A percentile compares a stretch with the other conserved stretches of the same genome.
Evolutionary conservation across 2,329 filamentous ascomycete species (phyloP).

Genomic region (Metarhizium album): DNA sequence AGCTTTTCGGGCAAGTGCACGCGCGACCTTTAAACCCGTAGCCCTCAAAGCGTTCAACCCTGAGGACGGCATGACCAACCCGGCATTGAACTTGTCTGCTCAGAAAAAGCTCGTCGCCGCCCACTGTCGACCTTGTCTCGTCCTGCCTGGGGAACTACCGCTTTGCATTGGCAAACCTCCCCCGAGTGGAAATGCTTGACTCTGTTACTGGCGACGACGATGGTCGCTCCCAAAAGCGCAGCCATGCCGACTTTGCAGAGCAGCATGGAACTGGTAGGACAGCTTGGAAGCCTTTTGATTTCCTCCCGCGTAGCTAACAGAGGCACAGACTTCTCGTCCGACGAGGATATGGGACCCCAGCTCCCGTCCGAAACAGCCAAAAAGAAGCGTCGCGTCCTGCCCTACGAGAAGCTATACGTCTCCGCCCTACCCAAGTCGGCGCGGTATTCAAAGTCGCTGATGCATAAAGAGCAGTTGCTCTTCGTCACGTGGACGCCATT

Average conservation of each 20-base stretch:
- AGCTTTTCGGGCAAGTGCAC: conserved; percentile 1
- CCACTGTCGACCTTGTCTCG: background rate
- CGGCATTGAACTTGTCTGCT: background rate
- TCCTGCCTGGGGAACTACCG: background rate
- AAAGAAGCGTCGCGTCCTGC: conserved; percentile 84
- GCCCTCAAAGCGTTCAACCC: background rate
- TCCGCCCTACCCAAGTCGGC: conserved; percentile 71
- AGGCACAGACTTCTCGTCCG: conserved; percentile 55
- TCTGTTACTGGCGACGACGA: conserved; percentile 18
- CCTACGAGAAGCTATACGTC: conserved; percentile 91
- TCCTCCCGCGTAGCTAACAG: conserved; percentile 4
- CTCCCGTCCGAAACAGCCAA: conserved; percentile 73
- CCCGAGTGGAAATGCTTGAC: conserved; percentile 1
- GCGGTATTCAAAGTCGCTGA: conserved; percentile 89
- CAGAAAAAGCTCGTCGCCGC: background rate
- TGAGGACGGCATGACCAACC: background rate
- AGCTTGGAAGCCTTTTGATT: background rate
- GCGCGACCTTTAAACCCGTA: background rate
- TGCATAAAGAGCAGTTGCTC: conserved; percentile 93
- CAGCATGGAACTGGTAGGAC: conserved; percentile 31
- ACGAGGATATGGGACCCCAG: conserved; percentile 89
- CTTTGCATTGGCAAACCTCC: background rate
- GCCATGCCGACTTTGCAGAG: conserved; percentile 43
- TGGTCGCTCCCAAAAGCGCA: conserved; percentile 33
- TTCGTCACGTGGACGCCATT: conserved; percentile 81